phyloP scores from a whole-genome alignment of 2,329 filamentous ascomycete species.

The Cladophialophora exuberans region DNA sequence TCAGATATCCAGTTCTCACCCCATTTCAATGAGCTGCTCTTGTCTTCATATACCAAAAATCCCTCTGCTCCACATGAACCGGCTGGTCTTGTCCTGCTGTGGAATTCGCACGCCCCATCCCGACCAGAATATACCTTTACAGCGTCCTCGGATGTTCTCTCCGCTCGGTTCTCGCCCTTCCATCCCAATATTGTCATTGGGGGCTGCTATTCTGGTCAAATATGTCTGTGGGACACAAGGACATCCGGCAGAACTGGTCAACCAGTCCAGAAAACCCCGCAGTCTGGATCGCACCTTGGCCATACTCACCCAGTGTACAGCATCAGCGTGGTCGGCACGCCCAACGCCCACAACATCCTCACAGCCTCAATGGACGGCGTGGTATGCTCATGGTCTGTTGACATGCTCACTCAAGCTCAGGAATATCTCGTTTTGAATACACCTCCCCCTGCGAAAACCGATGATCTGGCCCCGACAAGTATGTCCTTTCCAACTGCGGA shows the following conservation, averaged over 20 bases:
- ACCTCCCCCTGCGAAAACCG: constrained; percentile 83
- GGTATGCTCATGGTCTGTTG: constrained; percentile 95
- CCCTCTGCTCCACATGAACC: constrained; percentile 92
- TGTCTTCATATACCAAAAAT: constrained; percentile 97
- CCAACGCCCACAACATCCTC: constrained; percentile 98
- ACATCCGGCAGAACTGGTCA: constrained; percentile 68
- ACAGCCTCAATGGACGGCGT: constrained; percentile 96
- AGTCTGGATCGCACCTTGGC: constrained; percentile 76
- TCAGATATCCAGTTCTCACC: constrained; percentile 94
- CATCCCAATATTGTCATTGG: constrained; percentile 96
- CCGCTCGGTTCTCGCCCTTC: constrained; percentile 97
- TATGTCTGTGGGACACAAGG: constrained; percentile 95
- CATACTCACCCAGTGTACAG: constrained; percentile 97
- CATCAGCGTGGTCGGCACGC: constrained; percentile 92
- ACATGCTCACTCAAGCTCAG: constrained; percentile 96
- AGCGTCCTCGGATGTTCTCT: constrained; percentile 91
- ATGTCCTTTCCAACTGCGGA: constrained; percentile 94
- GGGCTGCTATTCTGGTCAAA: constrained; percentile 94
- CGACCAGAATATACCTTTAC: constrained; percentile 96
- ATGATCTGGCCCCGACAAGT: constrained; percentile 92
- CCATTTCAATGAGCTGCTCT: constrained; percentile 82
- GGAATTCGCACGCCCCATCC: constrained; percentile 94
- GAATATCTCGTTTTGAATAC: constrained; percentile 88
- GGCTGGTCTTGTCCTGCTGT: constrained; percentile 90
- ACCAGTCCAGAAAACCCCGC: constrained; percentile 92